Percentiles rank a stretch among this genome's conserved stretches.
Evolutionary conservation across 257 asterid species (phyloP).

Genomic region (Cordia subcordata): DNA sequence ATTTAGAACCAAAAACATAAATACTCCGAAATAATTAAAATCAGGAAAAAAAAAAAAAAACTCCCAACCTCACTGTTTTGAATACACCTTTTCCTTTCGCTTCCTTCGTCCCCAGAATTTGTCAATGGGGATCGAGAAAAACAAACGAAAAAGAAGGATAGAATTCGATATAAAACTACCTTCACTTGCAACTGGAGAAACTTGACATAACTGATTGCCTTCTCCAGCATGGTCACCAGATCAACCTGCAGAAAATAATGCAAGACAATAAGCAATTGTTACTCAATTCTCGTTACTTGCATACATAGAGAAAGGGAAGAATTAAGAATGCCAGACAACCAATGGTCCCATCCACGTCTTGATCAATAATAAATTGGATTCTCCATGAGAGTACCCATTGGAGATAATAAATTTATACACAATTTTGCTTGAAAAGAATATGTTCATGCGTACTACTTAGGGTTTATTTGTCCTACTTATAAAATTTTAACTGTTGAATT

Average conservation of each 20-base stretch:
- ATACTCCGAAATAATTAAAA: not conserved
- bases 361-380: no score
- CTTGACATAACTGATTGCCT: slow-evolving; percentile 83
- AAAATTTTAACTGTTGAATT: no score
- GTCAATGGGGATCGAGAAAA: not conserved
- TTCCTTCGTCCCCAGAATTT: not conserved
- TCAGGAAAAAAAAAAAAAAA: no score
- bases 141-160: not conserved
- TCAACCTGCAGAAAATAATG: slow-evolving; percentile 52
- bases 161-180: slow-evolving; percentile 23
- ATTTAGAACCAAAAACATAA: not conserved
- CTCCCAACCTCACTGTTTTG: not conserved
- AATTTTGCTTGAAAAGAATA: no score
- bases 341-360: no score
- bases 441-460: no score
- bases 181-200: slow-evolving; percentile 93
- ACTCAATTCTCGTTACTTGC: not conserved
- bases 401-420: no score
- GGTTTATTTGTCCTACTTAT: no score
- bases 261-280: not conserved
- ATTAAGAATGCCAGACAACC: not conserved
- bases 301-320: not conserved
- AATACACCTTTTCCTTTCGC: not conserved
- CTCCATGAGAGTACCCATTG: no score
- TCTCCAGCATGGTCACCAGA: slow-evolving; percentile 93